Percentiles rank a stretch among this genome's conserved stretches.
Conservation (phyloP, 768 basidiomycete genomes). For the Trametes cinnabarina region DNA sequence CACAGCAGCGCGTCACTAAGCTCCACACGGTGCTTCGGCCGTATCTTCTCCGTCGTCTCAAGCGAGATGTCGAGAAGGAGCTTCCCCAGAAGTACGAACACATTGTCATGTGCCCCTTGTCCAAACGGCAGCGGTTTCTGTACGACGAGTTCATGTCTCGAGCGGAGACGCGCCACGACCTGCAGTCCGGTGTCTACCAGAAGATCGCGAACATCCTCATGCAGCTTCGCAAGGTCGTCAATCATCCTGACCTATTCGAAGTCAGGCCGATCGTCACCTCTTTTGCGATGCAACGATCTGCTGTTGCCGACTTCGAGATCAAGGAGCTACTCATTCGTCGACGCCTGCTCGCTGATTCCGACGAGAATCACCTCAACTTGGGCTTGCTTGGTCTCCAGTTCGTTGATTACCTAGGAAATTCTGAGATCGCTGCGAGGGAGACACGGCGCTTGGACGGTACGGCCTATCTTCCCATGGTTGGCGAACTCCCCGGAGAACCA, state of each 20-base stretch:
- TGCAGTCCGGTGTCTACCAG: constrained; percentile 83
- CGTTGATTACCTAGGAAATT: constrained; percentile 50
- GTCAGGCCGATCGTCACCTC: constrained; percentile 80
- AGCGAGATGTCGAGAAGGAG: constrained; percentile 96
- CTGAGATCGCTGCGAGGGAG: constrained; percentile 52
- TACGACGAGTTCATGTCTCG: constrained; percentile 97
- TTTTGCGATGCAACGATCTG: constrained; percentile 73
- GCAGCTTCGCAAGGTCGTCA: constrained; percentile 97
- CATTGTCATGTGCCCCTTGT: constrained; percentile 81
- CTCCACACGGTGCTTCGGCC: constrained; percentile 95
- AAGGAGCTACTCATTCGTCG: constrained; percentile 85
- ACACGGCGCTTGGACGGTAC: constrained; percentile 61
- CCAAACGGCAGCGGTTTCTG: constrained; percentile 90
- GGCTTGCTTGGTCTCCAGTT: constrained; percentile 65
- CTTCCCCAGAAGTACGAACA: constrained; percentile 94
- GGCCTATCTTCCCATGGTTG: constrained; percentile 47
- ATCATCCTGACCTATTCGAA: constrained; percentile 91
- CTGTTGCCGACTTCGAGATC: constrained; percentile 76
- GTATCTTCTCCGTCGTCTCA: constrained; percentile 92
- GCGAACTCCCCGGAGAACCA: constrained; percentile 56
- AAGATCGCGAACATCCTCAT: constrained; percentile 94
- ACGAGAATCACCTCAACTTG: constrained; percentile 57
- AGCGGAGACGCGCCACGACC: constrained; percentile 75
- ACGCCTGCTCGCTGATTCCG: constrained; percentile 53
- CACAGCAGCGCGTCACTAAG: constrained; percentile 77